These are phyloP conservation scores for Penicillium sp. DNA, from an alignment of 2,329 filamentous ascomycete genomes.

Conservation along the genomic window DNA sequence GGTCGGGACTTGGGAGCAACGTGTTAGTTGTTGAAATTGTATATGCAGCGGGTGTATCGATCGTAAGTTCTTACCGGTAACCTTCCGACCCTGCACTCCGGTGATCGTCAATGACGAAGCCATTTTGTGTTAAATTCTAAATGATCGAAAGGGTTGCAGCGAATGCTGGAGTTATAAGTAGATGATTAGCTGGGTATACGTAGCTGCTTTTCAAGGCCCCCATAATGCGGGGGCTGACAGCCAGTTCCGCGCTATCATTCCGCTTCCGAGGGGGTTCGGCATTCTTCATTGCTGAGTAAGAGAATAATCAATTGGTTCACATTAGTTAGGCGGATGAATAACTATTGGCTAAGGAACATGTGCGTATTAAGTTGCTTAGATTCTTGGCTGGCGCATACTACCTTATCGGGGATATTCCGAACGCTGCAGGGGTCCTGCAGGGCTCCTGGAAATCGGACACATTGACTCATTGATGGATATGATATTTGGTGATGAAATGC, in stretches of 20 bases:
- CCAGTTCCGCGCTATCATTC: conserved; percentile 5
- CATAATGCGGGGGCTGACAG: neutral
- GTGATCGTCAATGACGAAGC: conserved; percentile 11
- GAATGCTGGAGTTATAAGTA: neutral
- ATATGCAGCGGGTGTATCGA: neutral
- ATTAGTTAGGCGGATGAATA: neutral
- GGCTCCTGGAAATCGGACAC: neutral
- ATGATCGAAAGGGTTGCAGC: neutral
- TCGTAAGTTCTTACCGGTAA: conserved; percentile 9
- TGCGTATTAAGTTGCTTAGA: neutral
- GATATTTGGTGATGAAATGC: neutral
- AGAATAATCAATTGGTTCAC: neutral
- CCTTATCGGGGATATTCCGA: neutral
- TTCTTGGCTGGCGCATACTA: neutral
- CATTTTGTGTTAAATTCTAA: neutral
- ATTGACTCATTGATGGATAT: neutral
- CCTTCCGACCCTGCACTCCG: conserved; percentile 18
- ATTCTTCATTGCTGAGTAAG: neutral
- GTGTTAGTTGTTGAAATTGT: neutral
- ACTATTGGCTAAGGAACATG: neutral
- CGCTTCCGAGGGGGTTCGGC: conserved; percentile 1
- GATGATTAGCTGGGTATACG: neutral
- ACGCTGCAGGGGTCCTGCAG: neutral
- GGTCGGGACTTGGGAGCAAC: conserved; percentile 20
- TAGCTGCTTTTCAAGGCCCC: conserved; percentile 1